Evolutionary conservation across 768 basidiomycete species (phyloP).

Genomic region (Phanerochaete sordida): DNA sequence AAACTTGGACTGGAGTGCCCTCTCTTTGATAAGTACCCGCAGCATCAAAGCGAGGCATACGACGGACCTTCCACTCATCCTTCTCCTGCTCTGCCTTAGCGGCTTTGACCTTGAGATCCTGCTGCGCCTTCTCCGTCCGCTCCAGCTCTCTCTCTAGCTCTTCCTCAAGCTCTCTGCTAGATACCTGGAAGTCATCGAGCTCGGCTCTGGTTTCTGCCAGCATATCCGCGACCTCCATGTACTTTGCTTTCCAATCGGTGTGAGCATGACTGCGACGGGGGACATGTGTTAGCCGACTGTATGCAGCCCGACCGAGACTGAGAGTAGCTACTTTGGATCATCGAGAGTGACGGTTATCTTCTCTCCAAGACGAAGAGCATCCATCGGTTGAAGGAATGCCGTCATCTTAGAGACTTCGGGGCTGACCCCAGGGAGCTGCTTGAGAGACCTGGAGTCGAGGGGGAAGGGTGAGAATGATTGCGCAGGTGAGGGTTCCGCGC

Average conservation of each 20-base stretch:
- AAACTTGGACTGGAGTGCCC: slow-evolving; percentile 60
- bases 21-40: background rate
- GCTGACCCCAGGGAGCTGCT: slow-evolving; percentile 12
- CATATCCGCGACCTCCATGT: slow-evolving; percentile 81
- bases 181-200: slow-evolving; percentile 82
- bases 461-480: slow-evolving; percentile 10
- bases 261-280: slow-evolving; percentile 45
- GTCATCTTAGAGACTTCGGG: slow-evolving; percentile 34
- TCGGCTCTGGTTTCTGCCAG: slow-evolving; percentile 80
- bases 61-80: slow-evolving; percentile 90
- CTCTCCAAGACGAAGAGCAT: slow-evolving; percentile 42
- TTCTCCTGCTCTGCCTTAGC: slow-evolving; percentile 68
- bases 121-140: slow-evolving; percentile 80
- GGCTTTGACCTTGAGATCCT: slow-evolving; percentile 72
- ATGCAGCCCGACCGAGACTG: slow-evolving; percentile 1
- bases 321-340: slow-evolving; percentile 10
- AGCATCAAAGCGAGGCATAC: background rate
- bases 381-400: slow-evolving; percentile 58
- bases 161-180: slow-evolving; percentile 88
- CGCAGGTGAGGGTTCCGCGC: slow-evolving; percentile 17
- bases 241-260: slow-evolving; percentile 76
- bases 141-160: slow-evolving; percentile 91
- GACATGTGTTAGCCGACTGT: slow-evolving; percentile 2
- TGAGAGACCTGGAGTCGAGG: background rate
- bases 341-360: slow-evolving; percentile 4